A percentile compares a stretch with the other conserved stretches of the same genome.
phyloP scores from a whole-genome alignment of 192 early-diverging fungal species.

The Rhizoclosmatium sp. region DNA sequence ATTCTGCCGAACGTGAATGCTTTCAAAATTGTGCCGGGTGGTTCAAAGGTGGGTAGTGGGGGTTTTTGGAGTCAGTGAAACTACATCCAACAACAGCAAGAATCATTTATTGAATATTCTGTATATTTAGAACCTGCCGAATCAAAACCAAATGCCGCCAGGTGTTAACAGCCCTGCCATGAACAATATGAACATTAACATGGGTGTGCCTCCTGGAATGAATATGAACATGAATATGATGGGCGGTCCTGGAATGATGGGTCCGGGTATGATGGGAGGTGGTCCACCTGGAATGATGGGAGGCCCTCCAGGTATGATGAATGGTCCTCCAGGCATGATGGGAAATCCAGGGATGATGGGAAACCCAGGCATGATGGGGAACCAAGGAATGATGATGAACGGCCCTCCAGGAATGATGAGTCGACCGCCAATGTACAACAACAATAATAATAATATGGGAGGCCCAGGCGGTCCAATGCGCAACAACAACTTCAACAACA shows the following conservation, averaged over 20 bases:
- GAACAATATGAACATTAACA: neutral
- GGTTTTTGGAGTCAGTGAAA: neutral
- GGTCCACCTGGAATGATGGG: too few species aligned
- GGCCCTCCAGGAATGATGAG: neutral
- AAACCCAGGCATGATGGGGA: neutral
- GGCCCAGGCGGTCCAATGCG: neutral
- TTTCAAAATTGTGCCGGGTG: neutral
- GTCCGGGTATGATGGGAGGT: neutral
- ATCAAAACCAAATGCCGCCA: neutral
- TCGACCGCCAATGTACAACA: constrained; percentile 3
- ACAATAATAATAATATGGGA: neutral
- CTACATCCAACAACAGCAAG: too few species aligned
- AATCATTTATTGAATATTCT: neutral
- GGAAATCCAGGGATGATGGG: neutral
- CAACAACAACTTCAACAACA: neutral
- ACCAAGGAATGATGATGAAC: neutral
- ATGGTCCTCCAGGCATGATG: neutral
- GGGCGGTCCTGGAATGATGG: neutral
- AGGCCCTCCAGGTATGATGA: neutral
- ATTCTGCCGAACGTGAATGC: neutral
- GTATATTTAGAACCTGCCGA: neutral
- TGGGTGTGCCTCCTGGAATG: neutral
- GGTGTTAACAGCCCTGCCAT: neutral
- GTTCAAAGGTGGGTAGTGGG: neutral
- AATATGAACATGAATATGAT: neutral